Evolutionary conservation across 1,284 basidiomycete species (phyloP).

Genomic region (Flammula alnicola): DNA sequence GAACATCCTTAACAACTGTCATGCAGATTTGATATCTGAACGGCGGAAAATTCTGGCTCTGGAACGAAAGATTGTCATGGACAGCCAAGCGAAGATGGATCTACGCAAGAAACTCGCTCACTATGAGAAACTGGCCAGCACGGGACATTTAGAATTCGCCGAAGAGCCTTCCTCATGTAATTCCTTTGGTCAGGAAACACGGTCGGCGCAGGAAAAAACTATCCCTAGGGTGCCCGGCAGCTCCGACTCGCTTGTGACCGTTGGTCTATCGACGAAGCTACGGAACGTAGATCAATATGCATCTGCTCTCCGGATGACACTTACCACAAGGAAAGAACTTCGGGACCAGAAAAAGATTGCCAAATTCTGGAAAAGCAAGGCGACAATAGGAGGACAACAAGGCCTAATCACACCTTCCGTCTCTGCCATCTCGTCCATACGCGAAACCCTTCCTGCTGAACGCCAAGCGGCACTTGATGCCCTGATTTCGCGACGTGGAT

Average conservation of each 20-base stretch:
- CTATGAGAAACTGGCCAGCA: too few species aligned
- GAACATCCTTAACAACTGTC: slow-evolving; percentile 18
- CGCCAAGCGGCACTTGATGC: slow-evolving; percentile 33
- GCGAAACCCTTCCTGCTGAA: slow-evolving; percentile 43
- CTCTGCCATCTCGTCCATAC: slow-evolving; percentile 55
- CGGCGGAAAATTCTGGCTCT: slow-evolving; percentile 18
- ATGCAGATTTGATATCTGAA: slow-evolving; percentile 22
- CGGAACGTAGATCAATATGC: slow-evolving; percentile 54
- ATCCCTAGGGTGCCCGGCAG: background rate
- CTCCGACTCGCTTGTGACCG: slow-evolving; percentile 17
- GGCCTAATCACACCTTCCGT: slow-evolving; percentile 54
- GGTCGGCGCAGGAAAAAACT: too few species aligned
- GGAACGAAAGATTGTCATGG: slow-evolving; percentile 15
- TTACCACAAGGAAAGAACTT: slow-evolving; percentile 51
- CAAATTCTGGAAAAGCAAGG: slow-evolving; percentile 59
- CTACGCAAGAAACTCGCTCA: slow-evolving; percentile 20
- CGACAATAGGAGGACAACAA: slow-evolving; percentile 33
- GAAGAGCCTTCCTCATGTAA: too few species aligned
- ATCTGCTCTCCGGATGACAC: slow-evolving; percentile 55
- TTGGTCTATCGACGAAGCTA: slow-evolving; percentile 44
- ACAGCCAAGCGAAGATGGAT: slow-evolving; percentile 15
- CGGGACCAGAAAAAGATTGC: slow-evolving; percentile 50
- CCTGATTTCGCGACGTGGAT: slow-evolving; percentile 21
- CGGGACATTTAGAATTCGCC: slow-evolving; percentile 1
- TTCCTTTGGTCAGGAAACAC: too few species aligned